Evolutionary conservation across 2,329 filamentous ascomycete genomes (phyloP), one percentile per base, ranked within the genome.

Genomic region (Coniochaeta prunicola): DNA sequence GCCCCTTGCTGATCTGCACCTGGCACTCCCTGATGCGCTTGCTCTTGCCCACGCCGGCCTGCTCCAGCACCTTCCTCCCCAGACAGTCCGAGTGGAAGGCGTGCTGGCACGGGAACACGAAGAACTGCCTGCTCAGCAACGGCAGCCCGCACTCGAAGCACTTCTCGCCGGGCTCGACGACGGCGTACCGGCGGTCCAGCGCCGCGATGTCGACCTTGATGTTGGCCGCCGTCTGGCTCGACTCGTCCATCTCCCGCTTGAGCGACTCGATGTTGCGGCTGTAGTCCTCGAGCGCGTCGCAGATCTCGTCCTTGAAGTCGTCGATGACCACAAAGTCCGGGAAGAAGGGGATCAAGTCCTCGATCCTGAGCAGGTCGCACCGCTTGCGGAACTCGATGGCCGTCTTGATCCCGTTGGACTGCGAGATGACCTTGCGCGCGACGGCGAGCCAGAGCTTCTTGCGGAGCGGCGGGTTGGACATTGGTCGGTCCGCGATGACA

Each of bases 231-330:
- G 94, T 97, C 61, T 87, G 85, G 10, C 91, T 90, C 4, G 88
- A 91, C 69, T 96, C 91, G 71, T 99, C 94, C 94, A 99, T 99
- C 72, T 97, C 93, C 64, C 88, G 86, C 69, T 92, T 92, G 40
- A 99, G 77, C 1, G 79, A 80, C 68, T 97, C 94, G 64, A 99
- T 99, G 65, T 91, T 91, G 38, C 90, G 88, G 53, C 87, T 90
- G 76, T 99, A 99, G 63, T 96, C 90, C 73, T 99, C 94, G 1
- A 99, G 81, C 1, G 96, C 94, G 0, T 85, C 80, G 75, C 94
- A 99, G 38, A 99, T 97, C 71, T 99, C 94, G 63, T 97, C 92
- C 70, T 97, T 97, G 81, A 99, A 99, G 72, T 97, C 94, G 70
- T 99, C 94, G 62, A 99, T 97, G 57, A 97, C 90, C 26, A 97